phyloP scores from a whole-genome alignment of 441 rosid genomes.

The Brassica balearica region DNA sequence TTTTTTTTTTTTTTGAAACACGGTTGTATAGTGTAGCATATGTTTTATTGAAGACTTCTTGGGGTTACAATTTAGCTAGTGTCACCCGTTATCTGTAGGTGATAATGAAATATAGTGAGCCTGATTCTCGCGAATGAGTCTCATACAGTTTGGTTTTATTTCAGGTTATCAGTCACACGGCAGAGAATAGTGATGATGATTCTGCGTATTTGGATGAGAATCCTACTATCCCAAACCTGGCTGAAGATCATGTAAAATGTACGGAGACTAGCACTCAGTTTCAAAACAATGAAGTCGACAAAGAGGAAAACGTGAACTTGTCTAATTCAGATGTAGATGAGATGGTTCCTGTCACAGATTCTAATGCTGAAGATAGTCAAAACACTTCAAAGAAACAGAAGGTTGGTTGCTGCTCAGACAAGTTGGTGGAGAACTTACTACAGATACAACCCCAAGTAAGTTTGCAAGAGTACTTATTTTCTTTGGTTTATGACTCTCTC shows the following conservation, averaged over 20 bases:
- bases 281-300: constrained; percentile 41
- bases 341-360: constrained; percentile 50
- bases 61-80: not conserved
- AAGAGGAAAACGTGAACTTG: constrained; percentile 50
- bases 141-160: constrained; percentile 26
- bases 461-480: constrained; percentile 22
- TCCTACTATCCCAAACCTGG: constrained; percentile 31
- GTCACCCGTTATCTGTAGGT: too few species aligned
- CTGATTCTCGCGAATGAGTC: too few species aligned
- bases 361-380: constrained; percentile 49
- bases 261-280: constrained; percentile 47
- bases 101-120: too few species aligned
- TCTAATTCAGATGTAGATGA: constrained; percentile 55
- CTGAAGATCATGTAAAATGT: constrained; percentile 40
- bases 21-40: constrained; percentile 28
- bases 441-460: constrained; percentile 75
- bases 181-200: constrained; percentile 50
- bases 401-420: constrained; percentile 82
- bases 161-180: constrained; percentile 47
- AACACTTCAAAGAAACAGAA: constrained; percentile 57
- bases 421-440: constrained; percentile 82
- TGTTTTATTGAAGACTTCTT: constrained; percentile 20
- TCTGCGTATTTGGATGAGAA: constrained; percentile 38
- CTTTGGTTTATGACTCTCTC: not conserved
- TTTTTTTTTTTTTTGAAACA: too few species aligned